phyloP scores from a whole-genome alignment of 495 filamentous ascomycete genomes.

The Penicillium ochrochloron region DNA sequence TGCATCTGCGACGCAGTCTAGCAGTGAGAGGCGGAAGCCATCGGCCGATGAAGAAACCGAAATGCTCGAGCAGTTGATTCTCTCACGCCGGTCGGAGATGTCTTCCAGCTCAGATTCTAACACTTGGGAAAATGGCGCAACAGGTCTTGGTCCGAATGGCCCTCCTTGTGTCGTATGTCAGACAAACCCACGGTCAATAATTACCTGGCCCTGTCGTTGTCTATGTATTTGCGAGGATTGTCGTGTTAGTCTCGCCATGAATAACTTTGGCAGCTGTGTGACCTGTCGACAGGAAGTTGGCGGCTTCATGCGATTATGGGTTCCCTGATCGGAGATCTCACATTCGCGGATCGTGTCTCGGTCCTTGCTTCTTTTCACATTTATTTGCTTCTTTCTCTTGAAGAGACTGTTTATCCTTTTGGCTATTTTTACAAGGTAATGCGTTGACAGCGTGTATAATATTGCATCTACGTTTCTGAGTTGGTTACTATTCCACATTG shows the following conservation, averaged over 20 bases:
- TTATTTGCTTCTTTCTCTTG: not conserved
- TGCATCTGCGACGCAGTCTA: constrained; percentile 16
- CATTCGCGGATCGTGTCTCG: too few relatives aligned
- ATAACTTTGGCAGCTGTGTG: constrained; percentile 94
- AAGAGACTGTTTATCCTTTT: not conserved
- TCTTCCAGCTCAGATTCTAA: constrained; percentile 26
- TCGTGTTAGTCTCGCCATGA: constrained; percentile 89
- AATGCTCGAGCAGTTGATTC: constrained; percentile 80
- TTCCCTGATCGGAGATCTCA: constrained; percentile 59
- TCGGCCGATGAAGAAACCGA: constrained; percentile 76
- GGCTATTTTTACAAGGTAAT: not conserved
- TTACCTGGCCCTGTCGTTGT: constrained; percentile 96
- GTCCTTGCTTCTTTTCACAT: not conserved
- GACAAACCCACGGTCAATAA: constrained; percentile 79
- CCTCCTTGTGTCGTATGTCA: constrained; percentile 96
- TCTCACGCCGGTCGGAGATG: constrained; percentile 56
- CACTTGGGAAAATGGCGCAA: constrained; percentile 69
- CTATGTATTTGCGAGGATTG: constrained; percentile 95
- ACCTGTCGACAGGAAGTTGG: constrained; percentile 86
- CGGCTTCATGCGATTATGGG: constrained; percentile 88
- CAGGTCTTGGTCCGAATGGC: constrained; percentile 72
- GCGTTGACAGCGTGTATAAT: constrained; percentile 26
- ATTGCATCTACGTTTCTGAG: constrained; percentile 20
- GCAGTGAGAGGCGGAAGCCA: constrained; percentile 43
- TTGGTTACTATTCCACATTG: not conserved